Conservation (phyloP, 192 early-diverging fungal species). For the Coemansia sp. region DNA sequence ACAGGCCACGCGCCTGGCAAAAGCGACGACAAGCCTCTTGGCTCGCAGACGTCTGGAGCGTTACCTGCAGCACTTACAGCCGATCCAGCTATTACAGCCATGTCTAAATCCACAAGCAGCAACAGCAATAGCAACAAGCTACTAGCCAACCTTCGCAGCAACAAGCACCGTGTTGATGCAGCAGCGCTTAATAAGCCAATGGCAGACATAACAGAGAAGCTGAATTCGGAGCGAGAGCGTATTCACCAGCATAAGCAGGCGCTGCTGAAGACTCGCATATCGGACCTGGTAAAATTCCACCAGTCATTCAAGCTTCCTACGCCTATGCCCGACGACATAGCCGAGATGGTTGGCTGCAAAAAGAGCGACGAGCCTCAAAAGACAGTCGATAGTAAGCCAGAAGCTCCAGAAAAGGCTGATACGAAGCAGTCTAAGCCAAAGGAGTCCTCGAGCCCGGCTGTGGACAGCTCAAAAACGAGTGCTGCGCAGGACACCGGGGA, state of each 20-base stretch:
- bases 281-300: conserved; percentile 79
- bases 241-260: conserved; percentile 73
- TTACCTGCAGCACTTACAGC: conserved; percentile 11
- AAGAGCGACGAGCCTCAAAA: conserved; percentile 29
- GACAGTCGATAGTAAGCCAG: conserved; percentile 11
- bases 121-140: conserved; percentile 18
- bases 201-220: conserved; percentile 58
- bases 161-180: conserved; percentile 53
- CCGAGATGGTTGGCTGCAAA: conserved; percentile 67
- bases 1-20: conserved; percentile 24
- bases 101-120: conserved; percentile 21
- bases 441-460: too few relatives aligned
- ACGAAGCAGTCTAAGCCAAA: too few relatives aligned
- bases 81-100: conserved; percentile 35
- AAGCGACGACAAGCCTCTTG: not conserved
- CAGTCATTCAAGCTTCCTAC: conserved; percentile 74
- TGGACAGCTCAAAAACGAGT: too few relatives aligned
- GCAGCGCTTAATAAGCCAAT: conserved; percentile 55
- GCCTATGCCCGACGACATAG: conserved; percentile 79
- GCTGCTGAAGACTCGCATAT: conserved; percentile 68
- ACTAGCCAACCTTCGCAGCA: conserved; percentile 47
- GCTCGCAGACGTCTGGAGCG: not conserved
- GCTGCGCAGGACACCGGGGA: too few relatives aligned
- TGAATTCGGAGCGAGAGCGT: conserved; percentile 72
- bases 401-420: not conserved